These are phyloP conservation scores for Melaleuca quinquenervia DNA, from an alignment of 345 rosid species.

Conservation along the genomic window DNA sequence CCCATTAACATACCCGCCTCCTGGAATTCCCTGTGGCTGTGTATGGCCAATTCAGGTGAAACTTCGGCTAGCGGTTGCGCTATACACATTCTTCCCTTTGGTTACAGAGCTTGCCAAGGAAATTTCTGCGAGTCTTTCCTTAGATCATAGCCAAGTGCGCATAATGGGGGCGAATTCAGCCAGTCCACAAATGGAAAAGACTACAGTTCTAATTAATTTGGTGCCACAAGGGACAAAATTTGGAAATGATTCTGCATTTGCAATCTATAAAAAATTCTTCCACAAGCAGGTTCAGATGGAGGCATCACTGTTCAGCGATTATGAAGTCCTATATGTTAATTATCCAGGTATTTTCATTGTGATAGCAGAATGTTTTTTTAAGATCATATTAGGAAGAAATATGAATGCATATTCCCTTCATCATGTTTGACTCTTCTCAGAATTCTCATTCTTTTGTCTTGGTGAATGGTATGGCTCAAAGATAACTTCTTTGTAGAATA, in stretches of 20 bases:
- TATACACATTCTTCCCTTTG: constrained; percentile 51
- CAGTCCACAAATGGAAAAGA: constrained; percentile 43
- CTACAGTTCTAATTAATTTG: constrained; percentile 48
- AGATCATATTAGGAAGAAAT: not conserved
- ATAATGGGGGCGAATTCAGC: constrained; percentile 62
- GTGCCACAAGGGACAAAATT: constrained; percentile 47
- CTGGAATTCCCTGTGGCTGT: constrained; percentile 50
- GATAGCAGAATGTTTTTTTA: not conserved
- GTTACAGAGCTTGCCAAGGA: constrained; percentile 54
- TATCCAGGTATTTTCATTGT: constrained; percentile 39
- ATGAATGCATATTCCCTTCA: not conserved
- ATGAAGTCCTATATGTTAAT: constrained; percentile 41
- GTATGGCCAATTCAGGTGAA: constrained; percentile 67
- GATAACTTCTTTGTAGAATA: not conserved
- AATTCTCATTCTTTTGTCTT: not conserved
- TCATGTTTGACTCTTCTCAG: not conserved
- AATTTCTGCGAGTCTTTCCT: constrained; percentile 29
- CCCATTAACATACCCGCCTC: constrained; percentile 49
- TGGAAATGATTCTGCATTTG: constrained; percentile 15
- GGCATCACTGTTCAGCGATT: constrained; percentile 42
- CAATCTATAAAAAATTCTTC: constrained; percentile 48
- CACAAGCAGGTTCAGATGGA: constrained; percentile 26
- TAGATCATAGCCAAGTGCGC: constrained; percentile 52
- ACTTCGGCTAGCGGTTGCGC: constrained; percentile 34
- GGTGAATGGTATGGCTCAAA: not conserved